Evolutionary conservation across 2,329 filamentous ascomycete genomes (phyloP).

Genomic region (Aspergillus luchuensis): DNA sequence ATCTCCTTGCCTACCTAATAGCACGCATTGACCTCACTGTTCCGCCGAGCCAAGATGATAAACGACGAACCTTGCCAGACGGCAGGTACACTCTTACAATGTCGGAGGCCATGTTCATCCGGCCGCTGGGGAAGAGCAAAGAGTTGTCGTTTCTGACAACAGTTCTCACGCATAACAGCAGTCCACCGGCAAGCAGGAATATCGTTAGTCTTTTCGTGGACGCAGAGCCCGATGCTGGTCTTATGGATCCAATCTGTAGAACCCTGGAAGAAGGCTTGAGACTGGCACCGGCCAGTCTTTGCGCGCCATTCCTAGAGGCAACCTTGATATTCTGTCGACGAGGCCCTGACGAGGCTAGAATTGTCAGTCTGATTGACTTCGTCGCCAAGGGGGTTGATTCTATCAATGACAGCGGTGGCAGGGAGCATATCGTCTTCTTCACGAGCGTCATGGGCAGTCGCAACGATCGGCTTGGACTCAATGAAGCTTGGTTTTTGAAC

Average conservation of each 20-base stretch:
- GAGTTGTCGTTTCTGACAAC: slow-evolving; percentile 57
- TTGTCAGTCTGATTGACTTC: slow-evolving; percentile 43
- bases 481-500: slow-evolving; percentile 36
- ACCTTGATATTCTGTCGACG: slow-evolving; percentile 56
- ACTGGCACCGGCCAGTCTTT: slow-evolving; percentile 51
- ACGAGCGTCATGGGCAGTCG: slow-evolving; percentile 51
- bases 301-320: slow-evolving; percentile 60
- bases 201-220: slow-evolving; percentile 62
- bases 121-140: slow-evolving; percentile 34
- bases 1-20: slow-evolving; percentile 45
- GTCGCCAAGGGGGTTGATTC: slow-evolving; percentile 51
- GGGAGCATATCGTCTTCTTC: slow-evolving; percentile 56
- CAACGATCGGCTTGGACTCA: slow-evolving; percentile 41
- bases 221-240: slow-evolving; percentile 55
- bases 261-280: slow-evolving; percentile 59
- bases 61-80: slow-evolving; percentile 25
- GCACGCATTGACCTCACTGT: slow-evolving; percentile 41
- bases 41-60: slow-evolving; percentile 28
- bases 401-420: slow-evolving; percentile 51
- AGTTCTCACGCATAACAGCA: slow-evolving; percentile 64
- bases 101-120: slow-evolving; percentile 38
- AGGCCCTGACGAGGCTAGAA: slow-evolving; percentile 39
- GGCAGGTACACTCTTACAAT: slow-evolving; percentile 38
- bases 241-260: slow-evolving; percentile 50
- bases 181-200: slow-evolving; percentile 51